Evolutionary conservation across 148 eudicot genomes (phyloP), one percentile per base, ranked within the genome.

Genomic region (Amaranthus palmeri): DNA sequence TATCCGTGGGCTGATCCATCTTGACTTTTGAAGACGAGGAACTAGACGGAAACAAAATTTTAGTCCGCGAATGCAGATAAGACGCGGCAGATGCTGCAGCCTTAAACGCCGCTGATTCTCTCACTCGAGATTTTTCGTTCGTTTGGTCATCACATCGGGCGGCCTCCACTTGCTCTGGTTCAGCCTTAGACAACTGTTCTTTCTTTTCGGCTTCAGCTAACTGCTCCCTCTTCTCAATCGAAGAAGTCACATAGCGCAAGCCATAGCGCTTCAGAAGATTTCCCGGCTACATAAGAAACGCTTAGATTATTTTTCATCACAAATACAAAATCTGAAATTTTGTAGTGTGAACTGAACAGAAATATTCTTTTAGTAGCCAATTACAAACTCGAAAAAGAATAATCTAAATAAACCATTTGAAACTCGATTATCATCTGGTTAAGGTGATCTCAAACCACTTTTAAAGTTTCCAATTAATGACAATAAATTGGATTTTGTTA

Each of bases 11-110:
- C 45, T 79, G 77, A 62, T 68, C 80, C 4, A 10, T 46, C 53
- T 57, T 75, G 18, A 74, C 68, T 14, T 82, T 81, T 5, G 95
- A 81, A 44, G 91, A 81, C 36, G 36, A 25, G 36, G 36, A 25
- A 13, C 64, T 78, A 51, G 87, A 93, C 13, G 91, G 82, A 71
- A 88, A 72, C 67, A 96, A 74, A 81, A 83, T 82, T 71, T 67
- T 87, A 3, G 97, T 88, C 7, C 75, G 92, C 72, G 87, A 78
- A 61, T 96, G 93, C 83, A 96, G 73, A 85, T 77, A 96, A 65
- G 97, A 90, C 66, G 99, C 99, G 66, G 96, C 97, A 40, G 97
- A 87, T 14, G 92, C 90, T 46, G 92, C 97, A 76, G 88, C 81
- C 57, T 85, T 81, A 84, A 88, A 88, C 53, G 99, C 97, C 50